Base-by-base conservation (phyloP, 1,284 basidiomycete genomes). In the Trichosporon asahii region DNA sequence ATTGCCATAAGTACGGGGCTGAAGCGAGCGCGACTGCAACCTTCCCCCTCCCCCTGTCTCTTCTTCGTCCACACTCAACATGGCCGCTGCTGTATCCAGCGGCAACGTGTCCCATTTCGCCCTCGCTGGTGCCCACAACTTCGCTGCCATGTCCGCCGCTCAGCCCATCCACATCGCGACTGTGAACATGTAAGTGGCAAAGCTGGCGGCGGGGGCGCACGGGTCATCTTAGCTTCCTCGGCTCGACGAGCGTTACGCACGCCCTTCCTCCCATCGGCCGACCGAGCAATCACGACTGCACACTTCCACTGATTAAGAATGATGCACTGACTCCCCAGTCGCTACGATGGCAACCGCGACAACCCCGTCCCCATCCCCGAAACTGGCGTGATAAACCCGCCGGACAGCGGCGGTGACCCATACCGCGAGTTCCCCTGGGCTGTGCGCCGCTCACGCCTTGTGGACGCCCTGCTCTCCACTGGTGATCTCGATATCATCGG, bases 401-500 rank as follows among this genome's bases (percentile, higher is more conserved):
- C 69, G 4, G 27, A 66, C 15, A 23, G 18, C 18, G 57, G 57
- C 18, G 46, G 31, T 29, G 65, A 73, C 27, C 37, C 67, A 25
- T 80, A 77, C 67, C 67, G 44, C 35, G 79, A 82, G 69, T 68
- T 72, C 44, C 79, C 78, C 7, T 81, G 78, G 82, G 72, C 77
- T 0, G 79, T 82, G 67, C 73, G 82, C 3, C 76, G 80, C 21
- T 77, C 74, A 29, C 70, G 80, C 2, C 72, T 82, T 11, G 75
- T 79, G 3, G 82, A 83, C 65, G 73, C 76, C 8, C 67, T 77
- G 3, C 57, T 80, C 11, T 70, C 73, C 14, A 73, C 72, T 9
- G 78, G 78, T 9, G 64, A 74, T 9, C 70, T 81, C 2, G 80
- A 84, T 65, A 76, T 80, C 35, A 65, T 80, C 85, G 89, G 87